phyloP scores from a whole-genome alignment of 2,329 filamentous ascomycete genomes.

The Botrytis deweyae region DNA sequence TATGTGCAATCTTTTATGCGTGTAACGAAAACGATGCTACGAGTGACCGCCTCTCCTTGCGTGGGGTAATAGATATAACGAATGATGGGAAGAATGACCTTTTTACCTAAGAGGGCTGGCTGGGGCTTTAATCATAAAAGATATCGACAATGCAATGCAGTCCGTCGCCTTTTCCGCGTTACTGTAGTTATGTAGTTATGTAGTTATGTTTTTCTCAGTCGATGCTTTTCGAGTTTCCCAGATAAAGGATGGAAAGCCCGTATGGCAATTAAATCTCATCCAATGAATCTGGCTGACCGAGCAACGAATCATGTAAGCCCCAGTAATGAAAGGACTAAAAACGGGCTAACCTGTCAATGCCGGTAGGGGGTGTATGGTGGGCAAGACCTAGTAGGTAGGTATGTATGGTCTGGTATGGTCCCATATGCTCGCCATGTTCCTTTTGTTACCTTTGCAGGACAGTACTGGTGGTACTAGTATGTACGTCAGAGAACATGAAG shows the following conservation, averaged over 20 bases:
- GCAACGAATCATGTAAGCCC: constrained; percentile 1
- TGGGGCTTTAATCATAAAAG: background rate
- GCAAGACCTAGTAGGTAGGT: background rate
- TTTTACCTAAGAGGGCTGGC: background rate
- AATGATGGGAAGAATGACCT: background rate
- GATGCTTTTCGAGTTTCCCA: background rate
- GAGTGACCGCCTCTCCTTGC: background rate
- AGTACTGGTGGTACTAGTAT: background rate
- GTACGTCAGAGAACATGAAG: background rate
- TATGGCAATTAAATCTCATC: background rate
- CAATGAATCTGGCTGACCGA: constrained; percentile 12
- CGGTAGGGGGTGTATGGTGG: background rate
- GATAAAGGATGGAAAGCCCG: background rate
- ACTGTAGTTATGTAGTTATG: background rate
- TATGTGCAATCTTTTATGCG: constrained; percentile 6
- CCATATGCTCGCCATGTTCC: background rate
- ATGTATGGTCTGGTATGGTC: background rate
- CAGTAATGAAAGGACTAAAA: background rate
- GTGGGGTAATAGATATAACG: background rate
- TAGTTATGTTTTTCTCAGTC: background rate
- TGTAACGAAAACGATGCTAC: constrained; percentile 17
- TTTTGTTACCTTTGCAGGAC: background rate
- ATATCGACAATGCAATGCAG: background rate
- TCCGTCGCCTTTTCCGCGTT: background rate
- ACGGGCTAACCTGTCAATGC: background rate